These are phyloP conservation scores for Rhizoctonia solani DNA, from an alignment of 1,284 basidiomycete species.

Conservation along the genomic window DNA sequence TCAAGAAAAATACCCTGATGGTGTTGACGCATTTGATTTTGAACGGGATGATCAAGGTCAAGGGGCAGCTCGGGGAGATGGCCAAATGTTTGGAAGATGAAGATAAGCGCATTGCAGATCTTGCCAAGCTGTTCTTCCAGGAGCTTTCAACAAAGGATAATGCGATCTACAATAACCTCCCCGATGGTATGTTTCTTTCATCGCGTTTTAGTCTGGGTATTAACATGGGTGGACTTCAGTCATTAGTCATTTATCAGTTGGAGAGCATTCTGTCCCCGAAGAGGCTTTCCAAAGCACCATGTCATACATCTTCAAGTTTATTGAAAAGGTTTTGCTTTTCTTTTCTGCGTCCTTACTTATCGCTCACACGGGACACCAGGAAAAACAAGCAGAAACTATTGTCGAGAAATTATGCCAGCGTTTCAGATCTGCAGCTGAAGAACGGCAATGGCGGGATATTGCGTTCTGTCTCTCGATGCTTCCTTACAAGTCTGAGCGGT, in stretches of 20 bases:
- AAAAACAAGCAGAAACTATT: slow-evolving; percentile 94
- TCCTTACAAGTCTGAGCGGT: slow-evolving; percentile 96
- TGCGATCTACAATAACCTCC: slow-evolving; percentile 98
- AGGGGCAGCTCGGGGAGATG: slow-evolving; percentile 99
- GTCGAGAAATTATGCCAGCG: slow-evolving; percentile 95
- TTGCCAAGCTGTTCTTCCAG: slow-evolving; percentile 96
- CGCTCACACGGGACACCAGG: slow-evolving; percentile 52
- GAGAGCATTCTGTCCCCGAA: slow-evolving; percentile 93
- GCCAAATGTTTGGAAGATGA: slow-evolving; percentile 96
- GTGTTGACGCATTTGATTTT: slow-evolving; percentile 96
- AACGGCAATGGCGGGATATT: slow-evolving; percentile 96
- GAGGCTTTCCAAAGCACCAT: slow-evolving; percentile 91
- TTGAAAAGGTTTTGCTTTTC: slow-evolving; percentile 78
- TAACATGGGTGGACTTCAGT: slow-evolving; percentile 54
- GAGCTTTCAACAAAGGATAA: slow-evolving; percentile 97
- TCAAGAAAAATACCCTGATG: slow-evolving; percentile 99
- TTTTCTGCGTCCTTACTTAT: neutral
- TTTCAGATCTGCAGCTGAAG: slow-evolving; percentile 86
- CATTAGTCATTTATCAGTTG: slow-evolving; percentile 91
- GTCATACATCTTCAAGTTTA: slow-evolving; percentile 94
- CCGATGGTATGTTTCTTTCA: slow-evolving; percentile 64
- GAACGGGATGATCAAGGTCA: slow-evolving; percentile 99
- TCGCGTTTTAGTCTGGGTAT: neutral
- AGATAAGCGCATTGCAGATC: slow-evolving; percentile 86
- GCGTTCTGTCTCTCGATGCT: slow-evolving; percentile 93